Evolutionary conservation across 1,284 basidiomycete species (phyloP).

Genomic region (Papiliotrema nemorosa): DNA sequence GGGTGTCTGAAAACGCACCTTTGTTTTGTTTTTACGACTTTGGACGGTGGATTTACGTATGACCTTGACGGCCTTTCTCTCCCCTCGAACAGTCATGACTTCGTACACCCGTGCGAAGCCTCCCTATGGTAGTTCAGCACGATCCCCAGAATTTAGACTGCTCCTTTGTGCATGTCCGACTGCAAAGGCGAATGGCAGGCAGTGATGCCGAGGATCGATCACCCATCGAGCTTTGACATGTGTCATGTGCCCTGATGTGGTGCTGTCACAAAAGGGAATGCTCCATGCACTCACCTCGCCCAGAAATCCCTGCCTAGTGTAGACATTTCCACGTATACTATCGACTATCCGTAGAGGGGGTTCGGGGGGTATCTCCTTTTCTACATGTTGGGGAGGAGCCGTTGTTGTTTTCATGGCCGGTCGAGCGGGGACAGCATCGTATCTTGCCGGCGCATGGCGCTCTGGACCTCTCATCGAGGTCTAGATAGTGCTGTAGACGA

Average conservation of each 20-base stretch:
- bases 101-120: conserved; percentile 89
- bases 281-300: conserved; percentile 65
- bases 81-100: conserved; percentile 65
- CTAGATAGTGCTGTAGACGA: no score
- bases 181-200: not conserved
- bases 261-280: not conserved
- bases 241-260: no score
- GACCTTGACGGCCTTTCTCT: conserved; percentile 78
- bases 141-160: not conserved
- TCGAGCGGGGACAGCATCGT: not conserved
- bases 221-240: not conserved
- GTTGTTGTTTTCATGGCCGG: not conserved
- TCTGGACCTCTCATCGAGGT: no score
- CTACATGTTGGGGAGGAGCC: conserved; percentile 5
- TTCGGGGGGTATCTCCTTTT: conserved; percentile 64
- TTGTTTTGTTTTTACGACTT: conserved; percentile 89
- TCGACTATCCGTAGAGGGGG: conserved; percentile 75
- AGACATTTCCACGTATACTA: conserved; percentile 58
- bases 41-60: conserved; percentile 77
- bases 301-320: conserved; percentile 70
- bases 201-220: not conserved
- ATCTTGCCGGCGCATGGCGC: not conserved
- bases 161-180: not conserved
- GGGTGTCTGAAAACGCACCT: conserved; percentile 55
- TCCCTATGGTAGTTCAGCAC: conserved; percentile 56